These are phyloP conservation scores for Leccinellum albellum DNA, from an alignment of 768 basidiomycete genomes.

Conservation along the genomic window DNA sequence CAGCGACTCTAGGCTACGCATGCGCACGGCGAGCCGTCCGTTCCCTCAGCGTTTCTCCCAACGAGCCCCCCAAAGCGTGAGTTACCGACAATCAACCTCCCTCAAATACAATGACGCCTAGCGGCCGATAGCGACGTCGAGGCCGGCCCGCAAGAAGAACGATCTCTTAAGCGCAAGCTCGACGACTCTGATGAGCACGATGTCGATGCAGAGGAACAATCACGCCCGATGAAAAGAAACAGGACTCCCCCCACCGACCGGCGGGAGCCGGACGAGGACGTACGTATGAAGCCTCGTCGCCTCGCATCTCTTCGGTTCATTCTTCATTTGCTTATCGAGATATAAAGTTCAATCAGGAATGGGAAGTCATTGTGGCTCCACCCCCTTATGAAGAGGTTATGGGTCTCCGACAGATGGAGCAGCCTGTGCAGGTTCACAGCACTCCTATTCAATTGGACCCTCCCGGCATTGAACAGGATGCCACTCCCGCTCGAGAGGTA, in stretches of 20 bases:
- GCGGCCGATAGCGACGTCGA: constrained; percentile 32
- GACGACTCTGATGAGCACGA: constrained; percentile 23
- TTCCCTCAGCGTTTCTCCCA: constrained; percentile 14
- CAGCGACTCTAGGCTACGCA: constrained; percentile 57
- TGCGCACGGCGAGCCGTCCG: constrained; percentile 40
- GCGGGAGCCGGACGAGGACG: constrained; percentile 26
- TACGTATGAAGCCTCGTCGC: constrained; percentile 11
- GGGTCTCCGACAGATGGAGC: constrained; percentile 8
- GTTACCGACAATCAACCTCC: constrained; percentile 29
- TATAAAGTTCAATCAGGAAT: constrained; percentile 26
- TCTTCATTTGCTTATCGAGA: constrained; percentile 18
- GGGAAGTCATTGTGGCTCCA: constrained; percentile 32
- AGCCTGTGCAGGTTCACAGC: constrained; percentile 9
- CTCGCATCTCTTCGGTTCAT: not conserved
- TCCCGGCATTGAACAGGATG: not conserved
- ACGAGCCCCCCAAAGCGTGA: constrained; percentile 27
- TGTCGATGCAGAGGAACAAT: constrained; percentile 29
- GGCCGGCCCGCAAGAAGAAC: constrained; percentile 23
- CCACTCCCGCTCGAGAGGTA: constrained; percentile 16
- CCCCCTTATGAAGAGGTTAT: constrained; percentile 25
- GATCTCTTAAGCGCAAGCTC: constrained; percentile 33
- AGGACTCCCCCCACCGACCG: constrained; percentile 40
- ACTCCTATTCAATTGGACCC: constrained; percentile 1
- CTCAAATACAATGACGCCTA: constrained; percentile 27
- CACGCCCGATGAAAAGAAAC: constrained; percentile 33